phyloP scores from a whole-genome alignment of 2,329 filamentous ascomycete species.

The Neophaeococcomyces aloes region DNA sequence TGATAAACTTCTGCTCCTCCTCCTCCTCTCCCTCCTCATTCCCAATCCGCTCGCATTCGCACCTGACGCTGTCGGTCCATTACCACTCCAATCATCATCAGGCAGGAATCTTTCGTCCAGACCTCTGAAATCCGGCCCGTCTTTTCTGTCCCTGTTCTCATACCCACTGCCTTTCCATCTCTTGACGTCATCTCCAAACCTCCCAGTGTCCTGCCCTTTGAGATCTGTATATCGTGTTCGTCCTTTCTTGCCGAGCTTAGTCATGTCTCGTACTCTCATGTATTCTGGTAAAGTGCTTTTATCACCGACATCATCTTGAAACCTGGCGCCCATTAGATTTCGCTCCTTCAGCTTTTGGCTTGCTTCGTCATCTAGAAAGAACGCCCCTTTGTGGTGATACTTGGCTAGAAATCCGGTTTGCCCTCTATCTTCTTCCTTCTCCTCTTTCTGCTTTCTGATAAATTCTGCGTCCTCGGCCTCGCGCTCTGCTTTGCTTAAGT shows the following conservation, averaged over 20 bases:
- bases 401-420: conserved; percentile 88
- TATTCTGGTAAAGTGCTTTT: conserved; percentile 79
- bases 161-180: conserved; percentile 23
- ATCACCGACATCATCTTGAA: conserved; percentile 72
- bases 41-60: conserved; percentile 37
- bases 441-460: conserved; percentile 66
- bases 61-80: conserved; percentile 30
- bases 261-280: conserved; percentile 87
- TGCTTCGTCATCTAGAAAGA: conserved; percentile 66
- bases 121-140: conserved; percentile 25
- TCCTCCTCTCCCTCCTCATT: conserved; percentile 23
- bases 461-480: conserved; percentile 72
- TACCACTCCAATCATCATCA: conserved; percentile 30
- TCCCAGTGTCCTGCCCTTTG: conserved; percentile 78
- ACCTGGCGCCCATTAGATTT: conserved; percentile 75
- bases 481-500: conserved; percentile 77
- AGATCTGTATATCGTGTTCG: conserved; percentile 84
- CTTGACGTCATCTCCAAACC: conserved; percentile 56
- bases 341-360: conserved; percentile 65
- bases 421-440: conserved; percentile 61
- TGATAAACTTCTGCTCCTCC: conserved; percentile 20
- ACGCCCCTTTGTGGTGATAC: conserved; percentile 94
- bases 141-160: conserved; percentile 21
- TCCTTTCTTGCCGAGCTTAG: conserved; percentile 84
- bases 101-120: conserved; percentile 39